Conservation (phyloP, 441 rosid genomes). For the Erysimum cheiri region DNA sequence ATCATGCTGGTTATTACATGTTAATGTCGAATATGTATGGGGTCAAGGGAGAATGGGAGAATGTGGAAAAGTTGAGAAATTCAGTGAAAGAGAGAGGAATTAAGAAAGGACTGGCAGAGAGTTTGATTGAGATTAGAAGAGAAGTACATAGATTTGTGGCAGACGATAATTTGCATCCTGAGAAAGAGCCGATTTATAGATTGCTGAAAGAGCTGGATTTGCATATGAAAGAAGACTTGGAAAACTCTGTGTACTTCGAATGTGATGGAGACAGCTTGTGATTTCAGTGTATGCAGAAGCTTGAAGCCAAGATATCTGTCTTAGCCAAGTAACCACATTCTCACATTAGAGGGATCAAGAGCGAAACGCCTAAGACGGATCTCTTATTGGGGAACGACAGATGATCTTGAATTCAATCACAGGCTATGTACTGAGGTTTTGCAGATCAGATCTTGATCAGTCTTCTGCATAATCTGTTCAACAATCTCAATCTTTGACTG, state of each 20-base stretch:
- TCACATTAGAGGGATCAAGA: neutral
- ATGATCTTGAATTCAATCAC: conserved; percentile 5
- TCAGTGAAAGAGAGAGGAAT: conserved; percentile 51
- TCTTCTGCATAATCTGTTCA: neutral
- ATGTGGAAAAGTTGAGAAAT: conserved; percentile 50
- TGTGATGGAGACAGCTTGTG: conserved; percentile 30
- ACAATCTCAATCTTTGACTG: neutral
- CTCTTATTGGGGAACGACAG: neutral
- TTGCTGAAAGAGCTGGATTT: conserved; percentile 48
- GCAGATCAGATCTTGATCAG: neutral
- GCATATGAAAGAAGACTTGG: conserved; percentile 44
- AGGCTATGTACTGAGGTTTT: conserved; percentile 2
- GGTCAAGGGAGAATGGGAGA: conserved; percentile 53
- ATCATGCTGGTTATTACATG: conserved; percentile 62
- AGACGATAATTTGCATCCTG: conserved; percentile 51
- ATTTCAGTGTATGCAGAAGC: conserved; percentile 27
- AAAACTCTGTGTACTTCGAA: conserved; percentile 23
- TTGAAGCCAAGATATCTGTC: conserved; percentile 15
- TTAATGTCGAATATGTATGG: conserved; percentile 61
- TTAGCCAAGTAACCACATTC: neutral
- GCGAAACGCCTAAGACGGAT: conserved; percentile 16
- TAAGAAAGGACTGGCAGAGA: conserved; percentile 51
- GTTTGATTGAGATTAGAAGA: conserved; percentile 49
- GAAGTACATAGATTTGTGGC: conserved; percentile 53
- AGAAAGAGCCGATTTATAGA: conserved; percentile 44